Percentiles rank a stretch among this genome's conserved stretches.
These are phyloP conservation scores for Cladosporium sp. DNA, from an alignment of 2,329 filamentous ascomycete genomes.

Conservation along the genomic window DNA sequence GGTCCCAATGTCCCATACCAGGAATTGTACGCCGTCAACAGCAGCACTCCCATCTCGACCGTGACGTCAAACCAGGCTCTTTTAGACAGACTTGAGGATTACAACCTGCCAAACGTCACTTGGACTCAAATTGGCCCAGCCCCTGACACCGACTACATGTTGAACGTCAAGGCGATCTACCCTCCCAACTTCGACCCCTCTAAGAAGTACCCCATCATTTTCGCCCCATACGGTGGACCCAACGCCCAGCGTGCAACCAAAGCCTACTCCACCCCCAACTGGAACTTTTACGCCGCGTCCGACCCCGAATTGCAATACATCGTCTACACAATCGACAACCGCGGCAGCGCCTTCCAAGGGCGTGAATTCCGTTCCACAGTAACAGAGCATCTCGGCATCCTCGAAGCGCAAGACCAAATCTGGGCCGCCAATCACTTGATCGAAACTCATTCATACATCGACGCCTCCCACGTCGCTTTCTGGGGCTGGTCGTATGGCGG, in stretches of 20 bases:
- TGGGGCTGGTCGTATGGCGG: slow-evolving; percentile 69
- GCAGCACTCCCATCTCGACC: slow-evolving; percentile 52
- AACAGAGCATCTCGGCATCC: slow-evolving; percentile 55
- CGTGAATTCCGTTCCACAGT: slow-evolving; percentile 59
- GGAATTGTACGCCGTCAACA: slow-evolving; percentile 58
- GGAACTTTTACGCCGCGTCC: slow-evolving; percentile 61
- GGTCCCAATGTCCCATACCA: slow-evolving; percentile 68
- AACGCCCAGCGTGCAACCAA: slow-evolving; percentile 60
- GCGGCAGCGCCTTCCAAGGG: slow-evolving; percentile 62
- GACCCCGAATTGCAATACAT: slow-evolving; percentile 66
- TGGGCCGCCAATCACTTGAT: slow-evolving; percentile 59
- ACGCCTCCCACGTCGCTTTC: slow-evolving; percentile 58
- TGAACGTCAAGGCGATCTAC: slow-evolving; percentile 63
- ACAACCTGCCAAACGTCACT: slow-evolving; percentile 60
- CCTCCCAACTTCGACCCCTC: slow-evolving; percentile 60
- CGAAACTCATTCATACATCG: slow-evolving; percentile 50
- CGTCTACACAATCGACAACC: slow-evolving; percentile 64
- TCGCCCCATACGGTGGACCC: slow-evolving; percentile 66
- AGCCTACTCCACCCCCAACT: slow-evolving; percentile 51
- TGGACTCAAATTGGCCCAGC: slow-evolving; percentile 57
- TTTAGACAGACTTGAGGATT: slow-evolving; percentile 52
- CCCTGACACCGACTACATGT: slow-evolving; percentile 35
- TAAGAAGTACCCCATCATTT: slow-evolving; percentile 63
- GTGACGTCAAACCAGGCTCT: slow-evolving; percentile 59
- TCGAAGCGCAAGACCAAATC: slow-evolving; percentile 64